Conservation (phyloP, 2,329 filamentous ascomycete species). For the Talaromyces atroroseus region DNA sequence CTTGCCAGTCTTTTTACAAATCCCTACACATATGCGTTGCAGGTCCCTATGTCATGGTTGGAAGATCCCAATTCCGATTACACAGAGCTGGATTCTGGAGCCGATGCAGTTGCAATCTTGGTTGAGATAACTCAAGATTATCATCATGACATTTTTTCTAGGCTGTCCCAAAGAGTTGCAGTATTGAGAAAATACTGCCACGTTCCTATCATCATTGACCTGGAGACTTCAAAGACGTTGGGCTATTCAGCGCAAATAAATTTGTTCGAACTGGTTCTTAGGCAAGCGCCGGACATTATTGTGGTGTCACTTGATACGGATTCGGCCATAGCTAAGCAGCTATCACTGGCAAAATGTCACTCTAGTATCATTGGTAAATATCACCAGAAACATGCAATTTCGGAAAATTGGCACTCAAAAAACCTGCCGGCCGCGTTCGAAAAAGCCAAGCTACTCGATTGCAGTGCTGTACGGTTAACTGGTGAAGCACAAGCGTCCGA, state of each 20-base stretch:
- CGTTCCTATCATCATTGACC: slow-evolving; percentile 9
- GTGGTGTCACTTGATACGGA: slow-evolving; percentile 4
- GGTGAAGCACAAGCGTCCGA: not conserved
- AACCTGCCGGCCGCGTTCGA: not conserved
- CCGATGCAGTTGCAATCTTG: slow-evolving; percentile 61
- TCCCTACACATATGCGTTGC: slow-evolving; percentile 62
- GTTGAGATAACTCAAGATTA: slow-evolving; percentile 25
- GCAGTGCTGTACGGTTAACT: slow-evolving; percentile 5
- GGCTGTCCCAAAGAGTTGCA: slow-evolving; percentile 5
- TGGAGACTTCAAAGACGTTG: not conserved
- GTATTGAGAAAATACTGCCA: slow-evolving; percentile 9
- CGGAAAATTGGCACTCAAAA: slow-evolving; percentile 3
- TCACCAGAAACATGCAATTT: not conserved
- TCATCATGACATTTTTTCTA: slow-evolving; percentile 1
- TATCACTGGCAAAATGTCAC: slow-evolving; percentile 5
- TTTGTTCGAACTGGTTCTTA: slow-evolving; percentile 7
- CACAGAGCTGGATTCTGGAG: slow-evolving; percentile 60
- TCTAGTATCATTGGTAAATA: slow-evolving; percentile 9
- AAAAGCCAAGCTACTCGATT: slow-evolving; percentile 3
- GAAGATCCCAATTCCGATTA: slow-evolving; percentile 53
- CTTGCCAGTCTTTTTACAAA: slow-evolving; percentile 45
- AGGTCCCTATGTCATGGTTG: slow-evolving; percentile 55
- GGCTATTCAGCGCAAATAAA: not conserved
- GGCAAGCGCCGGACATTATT: slow-evolving; percentile 10
- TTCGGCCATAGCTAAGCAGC: not conserved